Base-by-base conservation (phyloP, 2,329 filamentous ascomycete genomes). In the Fusarium continuum region DNA sequence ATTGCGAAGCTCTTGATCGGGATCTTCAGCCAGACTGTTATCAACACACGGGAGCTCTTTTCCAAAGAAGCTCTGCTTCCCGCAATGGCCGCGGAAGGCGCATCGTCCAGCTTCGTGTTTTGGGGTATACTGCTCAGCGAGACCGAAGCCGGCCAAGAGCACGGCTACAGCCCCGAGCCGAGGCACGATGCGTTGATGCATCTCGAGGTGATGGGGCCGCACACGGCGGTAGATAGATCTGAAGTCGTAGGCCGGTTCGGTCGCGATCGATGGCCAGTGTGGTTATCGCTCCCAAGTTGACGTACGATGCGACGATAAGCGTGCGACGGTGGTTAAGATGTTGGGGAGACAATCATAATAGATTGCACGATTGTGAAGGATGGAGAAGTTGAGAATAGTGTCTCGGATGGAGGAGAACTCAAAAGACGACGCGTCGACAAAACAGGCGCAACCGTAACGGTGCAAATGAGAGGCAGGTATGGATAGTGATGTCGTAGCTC, bases 41-140 rank as follows among this genome's bases (percentile, higher is more conserved):
- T 99, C 94, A 13, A 93, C 88, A 74, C 95, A 99, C 5, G 95
- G 95, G 59, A 98, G 82, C 68, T 96, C 87, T 55, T 92, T 90
- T 52, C 93, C 92, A 72, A 98, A 98, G 75, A 95, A 90, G 63
- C 90, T 89, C 77, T 94, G 89, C 76, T 93, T 93, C 41, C 95
- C 95, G 74, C 95, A 99, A 64, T 96, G 90, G 8, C 93, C 93
- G 44, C 94, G 87, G 62, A 98, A 92, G 1, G 94, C 92, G 77
- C 94, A 98, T 65, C 94, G 86, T 34, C 94, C 94, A 44, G 89
- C 82, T 77, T 97, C 93, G 70, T 97, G 94, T 65, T 88, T 91
- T 2, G 83, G 80, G 0, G 85, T 87, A 54, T 68, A 72, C 17
- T 68, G 63, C 32, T 77, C 69, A 43, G 72, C 72, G 16, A 51